Percentiles rank a stretch among this genome's conserved stretches.
Evolutionary conservation across 305 asterid genomes (phyloP).

Genomic region (Solanum hybrid): DNA sequence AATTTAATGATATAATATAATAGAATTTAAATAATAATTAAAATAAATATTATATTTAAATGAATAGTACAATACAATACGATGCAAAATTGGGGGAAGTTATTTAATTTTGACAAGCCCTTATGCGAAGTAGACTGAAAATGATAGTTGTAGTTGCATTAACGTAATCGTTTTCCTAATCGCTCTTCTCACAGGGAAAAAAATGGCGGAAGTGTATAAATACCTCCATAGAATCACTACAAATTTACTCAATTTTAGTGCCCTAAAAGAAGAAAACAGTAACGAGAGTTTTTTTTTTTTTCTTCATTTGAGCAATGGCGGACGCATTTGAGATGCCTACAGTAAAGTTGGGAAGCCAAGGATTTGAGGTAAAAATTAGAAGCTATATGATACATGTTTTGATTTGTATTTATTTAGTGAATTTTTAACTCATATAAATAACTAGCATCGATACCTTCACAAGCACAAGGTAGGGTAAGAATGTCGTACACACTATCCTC

Average conservation of each 20-base stretch:
- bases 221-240: no score
- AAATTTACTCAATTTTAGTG: not conserved
- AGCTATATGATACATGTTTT: not conserved
- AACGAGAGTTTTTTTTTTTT: not conserved
- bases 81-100: no score
- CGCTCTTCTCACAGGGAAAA: no score
- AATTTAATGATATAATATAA: no score
- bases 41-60: no score
- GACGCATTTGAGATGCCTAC: conserved; percentile 22
- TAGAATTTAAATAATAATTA: no score
- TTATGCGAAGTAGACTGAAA: not conserved
- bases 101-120: not conserved
- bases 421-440: not conserved
- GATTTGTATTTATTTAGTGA: not conserved
- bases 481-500: not conserved
- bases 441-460: not conserved
- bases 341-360: conserved; percentile 41
- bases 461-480: not conserved
- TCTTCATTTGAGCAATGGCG: conserved; percentile 15
- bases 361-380: conserved; percentile 29
- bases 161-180: not conserved
- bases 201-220: no score
- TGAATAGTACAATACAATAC: no score
- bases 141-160: not conserved
- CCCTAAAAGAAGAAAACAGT: not conserved